Evolutionary conservation across 2,329 filamentous ascomycete species (phyloP), one percentile per base, ranked within the genome.

Genomic region (Tolypocladium capitatum): DNA sequence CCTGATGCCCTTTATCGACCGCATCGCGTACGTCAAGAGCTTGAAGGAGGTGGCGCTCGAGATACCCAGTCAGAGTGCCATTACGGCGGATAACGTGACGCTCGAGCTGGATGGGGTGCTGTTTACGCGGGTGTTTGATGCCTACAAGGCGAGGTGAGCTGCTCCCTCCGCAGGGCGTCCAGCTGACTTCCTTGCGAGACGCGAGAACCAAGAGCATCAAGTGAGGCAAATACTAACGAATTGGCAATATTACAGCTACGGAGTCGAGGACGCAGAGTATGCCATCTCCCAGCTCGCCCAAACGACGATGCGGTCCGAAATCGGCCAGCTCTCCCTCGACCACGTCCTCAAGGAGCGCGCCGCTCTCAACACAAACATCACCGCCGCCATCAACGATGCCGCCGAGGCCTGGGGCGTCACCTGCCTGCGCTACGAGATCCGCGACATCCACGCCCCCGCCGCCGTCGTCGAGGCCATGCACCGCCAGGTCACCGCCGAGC

Each of bases 261-360:
- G 92, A 34, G 92, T 98, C 31, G 92, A 98, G 69, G 92, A 98
- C 63, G 91, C 92, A 52, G 92, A 98, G 66, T 98, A 98, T 67
- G 92, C 92, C 66, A 97, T 98, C 64, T 92, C 87, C 9, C 92
- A 98, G 64, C 83, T 98, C 43, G 92, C 92, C 16, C 92, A 98
- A 70, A 98, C 92, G 11, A 97, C 92, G 0, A 98, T 98, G 92
- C 88, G 92, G 60, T 94, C 86, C 60, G 92, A 98, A 68, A 98
- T 98, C 59, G 92, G 92, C 54, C 92, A 97, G 67, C 76, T 98
- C 51, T 86, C 88, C 1, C 84, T 98, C 58, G 92, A 98, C 68
- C 91, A 98, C 68, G 92, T 98, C 41, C 78, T 98, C 49, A 97
- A 97, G 66, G 92, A 98, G 74, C 88, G 92, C 54, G 88, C 90